Evolutionary conservation across 352 stramenopile species (phyloP), one percentile per base, ranked within the genome.

Genomic region (Globisporangium carolinianum): DNA sequence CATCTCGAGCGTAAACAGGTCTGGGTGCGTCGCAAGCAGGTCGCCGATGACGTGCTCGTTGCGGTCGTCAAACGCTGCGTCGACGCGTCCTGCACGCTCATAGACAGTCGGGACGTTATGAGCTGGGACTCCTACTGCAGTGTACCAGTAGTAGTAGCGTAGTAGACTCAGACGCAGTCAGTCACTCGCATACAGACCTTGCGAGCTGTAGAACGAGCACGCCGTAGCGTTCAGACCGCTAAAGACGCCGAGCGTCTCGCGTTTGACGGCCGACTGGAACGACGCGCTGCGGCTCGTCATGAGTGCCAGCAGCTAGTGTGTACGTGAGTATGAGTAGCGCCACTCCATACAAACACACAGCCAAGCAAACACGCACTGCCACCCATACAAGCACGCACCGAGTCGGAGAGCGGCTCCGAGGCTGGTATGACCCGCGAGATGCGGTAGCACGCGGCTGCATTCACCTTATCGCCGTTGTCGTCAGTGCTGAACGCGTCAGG

Each of bases 201-300:
- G 80, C 2, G 75, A 84, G 51, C 72, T 80, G 67, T 91, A 91
- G 63, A 89, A 91, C 17, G 70, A 83, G 60, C 81, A 84, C 15
- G 69, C 65, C 1, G 76, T 83, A 39, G 69, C 80, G 55, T 87
- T 87, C 39, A 86, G 62, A 12, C 80, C 79, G 24, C 73, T 56
- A 17, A 65, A 72, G 18, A 82, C 65, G 10, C 32, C 51, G 17
- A 77, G 32, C 37, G 41, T 32, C 7, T 72, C 24, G 24, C 24
- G 24, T 32, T 32, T 32, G 24, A 32, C 24, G 24, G 24, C 24
- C 24, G 24, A 32, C 38, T 68, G 69, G 36, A 78, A 56, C 4
- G 42, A 56, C 6, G 41, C 6, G 11, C 72, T 50, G 53, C 67
- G 63, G 37, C 48, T 46, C 9, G 14, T 43, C 38, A 11, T 42